Base-by-base conservation (phyloP, 495 filamentous ascomycete genomes). In the Penicillium lagena region DNA sequence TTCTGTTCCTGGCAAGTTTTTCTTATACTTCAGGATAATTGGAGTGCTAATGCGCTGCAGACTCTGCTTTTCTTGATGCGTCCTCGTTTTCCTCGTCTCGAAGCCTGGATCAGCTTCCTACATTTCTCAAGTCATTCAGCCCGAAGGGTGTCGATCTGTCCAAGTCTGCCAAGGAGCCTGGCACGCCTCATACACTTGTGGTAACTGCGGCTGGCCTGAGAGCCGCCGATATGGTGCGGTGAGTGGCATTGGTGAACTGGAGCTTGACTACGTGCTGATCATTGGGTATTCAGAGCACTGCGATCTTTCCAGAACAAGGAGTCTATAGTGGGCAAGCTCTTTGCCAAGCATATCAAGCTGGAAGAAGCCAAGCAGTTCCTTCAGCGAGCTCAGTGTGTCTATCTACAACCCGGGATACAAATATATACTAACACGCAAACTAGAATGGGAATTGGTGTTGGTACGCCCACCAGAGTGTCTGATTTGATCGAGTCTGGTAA, bases 321-420 rank as follows among this genome's bases (percentile, higher is more conserved):
- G 14, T 80, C 75, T 22, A 70, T 73, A 36, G 81, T 97, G 2
- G 89, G 86, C 15, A 98, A 98, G 63, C 73, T 97, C 40, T 98
- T 98, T 62, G 91, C 94, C 7, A 98, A 98, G 60, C 93, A 98
- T 50, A 95, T 98, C 70, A 98, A 98, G 66, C 51, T 98, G 7
- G 77, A 86, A 42, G 94, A 96, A 50, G 85, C 89, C 12, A 80
- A 90, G 43, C 76, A 85, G 39, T 85, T 85, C 62, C 78, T 90
- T 12, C 64, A 69, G 64, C 87, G 66, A 67, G 77, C 63, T 47
- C 72, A 77, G 72, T 79, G 67, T 59, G 46, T 33, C 9, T 15
- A 34, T 9, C 10, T 34, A 4, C 11, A 9, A 32, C 35, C 2
- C 2, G 4, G 1, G 1, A 12, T 17, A 10, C n/a, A 8, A 8